Evolutionary conservation across 495 filamentous ascomycete genomes (phyloP), one percentile per base, ranked within the genome.

Genomic region (Hypoxylon fragiforme): DNA sequence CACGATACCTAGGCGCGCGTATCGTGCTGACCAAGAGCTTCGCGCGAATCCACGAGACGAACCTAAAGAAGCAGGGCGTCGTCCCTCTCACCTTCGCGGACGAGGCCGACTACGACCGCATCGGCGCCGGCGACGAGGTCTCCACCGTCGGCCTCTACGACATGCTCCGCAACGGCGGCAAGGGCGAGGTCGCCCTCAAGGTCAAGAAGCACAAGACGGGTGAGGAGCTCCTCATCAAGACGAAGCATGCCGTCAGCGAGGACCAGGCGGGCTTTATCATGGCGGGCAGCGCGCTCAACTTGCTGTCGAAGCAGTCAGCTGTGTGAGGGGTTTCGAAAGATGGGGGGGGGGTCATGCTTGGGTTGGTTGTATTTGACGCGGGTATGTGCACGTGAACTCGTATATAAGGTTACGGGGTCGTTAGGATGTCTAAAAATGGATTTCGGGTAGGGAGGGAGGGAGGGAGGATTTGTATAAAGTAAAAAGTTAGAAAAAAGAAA

Each of bases 11-110:
- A 0, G 94, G 94, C 42, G 90, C 90, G 26, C 78, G 92, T 12
- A 72, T 96, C 61, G 90, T 98, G 37, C 82, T 97, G 18, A 79
- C 86, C 47, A 97, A 97, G 80, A 85, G 79, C 67, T 97, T 98
- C 69, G 94, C 94, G 2, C 81, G 94, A 35, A 98, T 98, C 71
- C 94, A 98, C 75, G 95, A 98, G 79, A 96, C 94, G 13, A 98
- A 98, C 73, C 75, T 98, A 22, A 98, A 98, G 85, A 97, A 98
- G 78, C 94, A 98, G 77, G 94, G 94, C 51, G 87, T 98, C 12
- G 91, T 97, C 15, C 94, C 94, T 0, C 73, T 98, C 54, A 95
- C 89, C 0, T 96, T 98, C 63, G 89, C 74, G 1, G 78, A 94
- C 64, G 88, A 88, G 65, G 75, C 73, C n/a, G 95, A 97, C 67